Evolutionary conservation across 116 monocot genomes (phyloP).

Genomic region (Phalaenopsis hybrid): DNA sequence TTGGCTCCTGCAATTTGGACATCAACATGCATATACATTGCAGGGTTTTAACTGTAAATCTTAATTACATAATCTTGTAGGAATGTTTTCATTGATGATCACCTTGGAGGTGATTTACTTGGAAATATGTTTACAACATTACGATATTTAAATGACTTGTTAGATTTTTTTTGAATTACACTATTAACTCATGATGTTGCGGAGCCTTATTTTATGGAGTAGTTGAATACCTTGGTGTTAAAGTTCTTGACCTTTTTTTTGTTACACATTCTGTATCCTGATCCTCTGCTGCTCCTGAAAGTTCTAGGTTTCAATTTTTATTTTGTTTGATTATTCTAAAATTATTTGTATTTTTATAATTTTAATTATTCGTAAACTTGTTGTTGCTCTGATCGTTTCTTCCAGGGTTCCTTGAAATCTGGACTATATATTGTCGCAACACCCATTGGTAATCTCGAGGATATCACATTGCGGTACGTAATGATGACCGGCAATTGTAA

Average conservation of each 20-base stretch:
- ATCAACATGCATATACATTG: background rate
- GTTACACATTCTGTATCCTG: background rate
- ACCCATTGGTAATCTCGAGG: conserved; percentile 96
- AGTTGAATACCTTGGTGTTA: background rate
- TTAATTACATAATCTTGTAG: background rate
- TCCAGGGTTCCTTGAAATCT: conserved; percentile 48
- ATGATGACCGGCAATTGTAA: background rate
- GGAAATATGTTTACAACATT: too few relatives aligned
- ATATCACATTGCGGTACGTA: conserved; percentile 86
- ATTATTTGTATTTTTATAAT: background rate
- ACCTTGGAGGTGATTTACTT: too few relatives aligned
- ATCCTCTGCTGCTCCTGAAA: background rate
- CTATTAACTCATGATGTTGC: background rate
- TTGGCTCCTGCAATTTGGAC: background rate
- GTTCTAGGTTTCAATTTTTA: background rate
- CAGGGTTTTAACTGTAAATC: background rate
- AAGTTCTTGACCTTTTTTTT: background rate
- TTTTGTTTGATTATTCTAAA: background rate
- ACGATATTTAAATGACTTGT: too few relatives aligned
- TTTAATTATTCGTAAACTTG: background rate
- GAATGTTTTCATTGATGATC: too few relatives aligned
- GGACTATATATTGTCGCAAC: conserved; percentile 94
- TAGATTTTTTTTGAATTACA: too few relatives aligned
- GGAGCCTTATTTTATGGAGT: background rate
- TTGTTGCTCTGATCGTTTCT: conserved; percentile 5